Conservation (phyloP, 805 yeast genomes). For the Hanseniaspora occidentalis region DNA sequence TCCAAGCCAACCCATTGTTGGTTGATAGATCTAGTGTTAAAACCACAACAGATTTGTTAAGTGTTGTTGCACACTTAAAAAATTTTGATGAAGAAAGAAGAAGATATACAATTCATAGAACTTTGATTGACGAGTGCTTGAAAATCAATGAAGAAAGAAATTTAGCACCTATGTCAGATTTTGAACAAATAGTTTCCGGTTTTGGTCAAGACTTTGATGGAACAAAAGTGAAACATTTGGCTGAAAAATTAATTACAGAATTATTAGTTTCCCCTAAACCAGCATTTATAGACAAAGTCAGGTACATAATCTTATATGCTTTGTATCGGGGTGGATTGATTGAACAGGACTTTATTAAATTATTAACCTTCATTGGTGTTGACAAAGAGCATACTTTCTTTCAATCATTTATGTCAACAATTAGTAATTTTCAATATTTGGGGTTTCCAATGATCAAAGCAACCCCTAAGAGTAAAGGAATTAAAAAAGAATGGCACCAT, state of each 20-base stretch:
- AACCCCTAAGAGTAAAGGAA: slow-evolving; percentile 27
- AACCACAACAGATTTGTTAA: slow-evolving; percentile 57
- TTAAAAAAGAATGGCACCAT: slow-evolving; percentile 41
- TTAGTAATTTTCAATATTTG: slow-evolving; percentile 43
- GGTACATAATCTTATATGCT: slow-evolving; percentile 65
- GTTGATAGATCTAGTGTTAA: slow-evolving; percentile 55
- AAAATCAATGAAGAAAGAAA: slow-evolving; percentile 42
- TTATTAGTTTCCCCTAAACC: slow-evolving; percentile 38
- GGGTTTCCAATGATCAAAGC: slow-evolving; percentile 45
- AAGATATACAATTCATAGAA: slow-evolving; percentile 45
- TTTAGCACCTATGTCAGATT: slow-evolving; percentile 62
- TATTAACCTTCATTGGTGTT: slow-evolving; percentile 42
- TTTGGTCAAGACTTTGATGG: slow-evolving; percentile 63
- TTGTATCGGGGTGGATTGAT: slow-evolving; percentile 73
- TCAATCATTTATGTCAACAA: slow-evolving; percentile 36
- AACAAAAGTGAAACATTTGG: slow-evolving; percentile 44
- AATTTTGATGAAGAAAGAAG: slow-evolving; percentile 59
- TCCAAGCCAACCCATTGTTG: slow-evolving; percentile 61
- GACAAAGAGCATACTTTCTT: slow-evolving; percentile 27
- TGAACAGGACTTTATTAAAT: slow-evolving; percentile 57
- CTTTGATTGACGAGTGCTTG: slow-evolving; percentile 53
- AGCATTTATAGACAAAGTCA: slow-evolving; percentile 52
- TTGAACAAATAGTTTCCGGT: slow-evolving; percentile 74
- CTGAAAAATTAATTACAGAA: slow-evolving; percentile 35
- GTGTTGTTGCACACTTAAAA: slow-evolving; percentile 57